These are phyloP conservation scores for Trichoderma endophyticum DNA, from an alignment of 2,329 filamentous ascomycete species.

Conservation along the genomic window DNA sequence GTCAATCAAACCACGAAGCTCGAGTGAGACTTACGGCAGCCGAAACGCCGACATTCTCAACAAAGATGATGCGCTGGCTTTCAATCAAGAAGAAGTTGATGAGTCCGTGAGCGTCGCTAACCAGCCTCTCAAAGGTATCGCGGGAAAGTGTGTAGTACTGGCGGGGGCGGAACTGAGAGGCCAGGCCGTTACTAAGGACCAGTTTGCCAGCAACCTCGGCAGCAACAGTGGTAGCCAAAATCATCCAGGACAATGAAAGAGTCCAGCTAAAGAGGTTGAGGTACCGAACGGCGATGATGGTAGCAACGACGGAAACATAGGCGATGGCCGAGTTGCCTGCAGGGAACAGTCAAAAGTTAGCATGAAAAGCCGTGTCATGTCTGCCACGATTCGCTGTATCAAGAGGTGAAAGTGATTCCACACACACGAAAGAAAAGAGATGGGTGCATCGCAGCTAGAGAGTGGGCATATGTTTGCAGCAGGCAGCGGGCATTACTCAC, in stretches of 20 bases:
- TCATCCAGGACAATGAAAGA: slow-evolving; percentile 64
- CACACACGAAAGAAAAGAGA: background rate
- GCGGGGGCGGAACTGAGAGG: slow-evolving; percentile 63
- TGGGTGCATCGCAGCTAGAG: background rate
- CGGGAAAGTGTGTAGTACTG: slow-evolving; percentile 65
- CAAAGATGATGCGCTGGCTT: slow-evolving; percentile 64
- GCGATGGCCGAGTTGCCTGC: slow-evolving; percentile 63
- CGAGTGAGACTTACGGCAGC: slow-evolving; percentile 48
- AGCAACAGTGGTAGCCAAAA: slow-evolving; percentile 56
- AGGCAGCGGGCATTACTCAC: slow-evolving; percentile 40
- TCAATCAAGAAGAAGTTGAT: slow-evolving; percentile 72
- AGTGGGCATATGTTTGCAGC: background rate
- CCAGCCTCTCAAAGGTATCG: slow-evolving; percentile 57
- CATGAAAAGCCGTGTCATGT: background rate
- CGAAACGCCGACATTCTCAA: slow-evolving; percentile 62
- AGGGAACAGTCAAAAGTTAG: slow-evolving; percentile 19
- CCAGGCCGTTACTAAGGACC: slow-evolving; percentile 58
- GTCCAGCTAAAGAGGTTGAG: slow-evolving; percentile 63
- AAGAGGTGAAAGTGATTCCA: background rate
- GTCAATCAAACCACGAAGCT: background rate
- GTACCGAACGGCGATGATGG: slow-evolving; percentile 63
- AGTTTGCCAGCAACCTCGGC: slow-evolving; percentile 61
- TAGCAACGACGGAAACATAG: slow-evolving; percentile 54
- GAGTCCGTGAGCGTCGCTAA: slow-evolving; percentile 64
- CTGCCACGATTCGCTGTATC: background rate